Evolutionary conservation across 495 filamentous ascomycete genomes (phyloP), one percentile per base, ranked within the genome.

Genomic region (Lineolata rhizophorae): DNA sequence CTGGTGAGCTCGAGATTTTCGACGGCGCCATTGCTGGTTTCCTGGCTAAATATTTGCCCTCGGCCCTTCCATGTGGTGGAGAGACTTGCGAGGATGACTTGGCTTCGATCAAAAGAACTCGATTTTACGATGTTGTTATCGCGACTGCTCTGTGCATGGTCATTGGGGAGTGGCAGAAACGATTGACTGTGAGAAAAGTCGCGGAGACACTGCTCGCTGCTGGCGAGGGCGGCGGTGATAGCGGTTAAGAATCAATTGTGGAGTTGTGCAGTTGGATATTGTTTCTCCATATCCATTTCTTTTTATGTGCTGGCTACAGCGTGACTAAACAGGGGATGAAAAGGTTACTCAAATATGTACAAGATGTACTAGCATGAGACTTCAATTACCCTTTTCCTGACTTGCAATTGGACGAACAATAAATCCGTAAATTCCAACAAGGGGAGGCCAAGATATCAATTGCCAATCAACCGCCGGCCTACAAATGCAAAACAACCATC

Each of bases 131-230:
- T 3, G 32, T 47, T 15, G 31, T 47, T 30, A 32, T 47, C 6
- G 37, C 37, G 2, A 47, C 44, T n/a, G 44, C 44, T 11, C 38
- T 47, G 30, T 47, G 44, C 32, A 47, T 47, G 44, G 35, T 47
- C 21, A 35, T 34, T 26, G 37, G 36, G 1, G 44, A 47, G 27
- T 34, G 41, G 29, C 19, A 47, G 35, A 47, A 47, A 33, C 31
- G 44, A 15, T 28, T 43, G 31, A 36, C 38, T 1, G 20, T 47
- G n/a, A 29, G 29, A 17, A n/a, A 35, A 32, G 34, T 40, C 17
- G 4, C 44, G 3, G 20, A 35, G 29, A n/a, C n/a, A n/a, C n/a
- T n/a, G n/a, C n/a, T n/a, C 2, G 15, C 16, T 14, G 37, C 11
- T 28, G 6, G 4, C 2, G 40, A 35, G 19, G 43, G 40, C 9